A percentile compares a stretch with the other conserved stretches of the same genome.
Evolutionary conservation across 441 rosid genomes (phyloP).

Genomic region (Erodium chrysanthum): DNA sequence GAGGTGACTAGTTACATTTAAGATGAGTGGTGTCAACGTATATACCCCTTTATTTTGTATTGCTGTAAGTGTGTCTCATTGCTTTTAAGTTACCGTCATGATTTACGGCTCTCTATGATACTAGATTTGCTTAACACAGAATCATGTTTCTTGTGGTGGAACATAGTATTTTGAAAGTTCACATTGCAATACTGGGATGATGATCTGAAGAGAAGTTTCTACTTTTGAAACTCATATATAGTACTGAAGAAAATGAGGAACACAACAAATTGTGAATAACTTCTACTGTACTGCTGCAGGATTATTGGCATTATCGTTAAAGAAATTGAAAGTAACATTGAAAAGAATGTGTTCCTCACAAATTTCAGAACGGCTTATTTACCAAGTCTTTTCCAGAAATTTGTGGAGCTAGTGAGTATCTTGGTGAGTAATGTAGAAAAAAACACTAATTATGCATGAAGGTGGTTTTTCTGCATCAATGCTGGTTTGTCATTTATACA

Average conservation of each 20-base stretch:
- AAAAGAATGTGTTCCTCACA: constrained; percentile 68
- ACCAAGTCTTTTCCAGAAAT: constrained; percentile 61
- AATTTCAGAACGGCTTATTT: constrained; percentile 83
- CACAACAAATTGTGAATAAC: no score
- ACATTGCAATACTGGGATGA: no score
- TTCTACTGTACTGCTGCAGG: constrained; percentile 38
- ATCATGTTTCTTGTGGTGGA: no score
- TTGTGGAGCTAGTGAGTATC: constrained; percentile 81
- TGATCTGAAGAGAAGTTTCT: no score
- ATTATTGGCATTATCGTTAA: constrained; percentile 70
- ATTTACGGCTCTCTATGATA: not conserved
- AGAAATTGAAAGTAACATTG: constrained; percentile 82
- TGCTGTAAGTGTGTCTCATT: no score
- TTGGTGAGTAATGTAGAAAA: constrained; percentile 47
- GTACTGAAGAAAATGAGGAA: no score
- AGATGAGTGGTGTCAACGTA: no score
- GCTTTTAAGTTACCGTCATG: not conserved
- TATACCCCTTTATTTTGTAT: no score
- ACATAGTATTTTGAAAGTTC: no score
- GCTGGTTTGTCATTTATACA: not conserved
- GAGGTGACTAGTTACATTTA: no score
- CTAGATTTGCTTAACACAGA: no score
- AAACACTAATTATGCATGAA: not conserved
- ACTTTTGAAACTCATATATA: no score
- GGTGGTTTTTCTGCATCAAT: not conserved